phyloP scores from a whole-genome alignment of 73 alveolate species.

The Paramecium octaurelia region DNA sequence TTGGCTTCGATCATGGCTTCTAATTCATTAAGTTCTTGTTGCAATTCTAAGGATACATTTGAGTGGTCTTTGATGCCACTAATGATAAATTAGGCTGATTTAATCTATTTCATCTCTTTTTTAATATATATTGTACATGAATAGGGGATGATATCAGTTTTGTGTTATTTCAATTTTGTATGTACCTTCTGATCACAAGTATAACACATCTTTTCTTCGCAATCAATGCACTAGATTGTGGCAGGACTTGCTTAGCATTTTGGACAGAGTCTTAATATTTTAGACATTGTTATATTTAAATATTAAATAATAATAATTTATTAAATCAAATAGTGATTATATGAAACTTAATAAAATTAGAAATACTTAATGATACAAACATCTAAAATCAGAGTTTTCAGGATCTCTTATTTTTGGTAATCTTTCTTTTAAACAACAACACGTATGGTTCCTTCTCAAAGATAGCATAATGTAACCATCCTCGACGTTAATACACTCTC shows the following conservation, averaged over 20 bases:
- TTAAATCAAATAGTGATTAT: background rate
- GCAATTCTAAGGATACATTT: background rate
- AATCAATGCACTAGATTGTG: background rate
- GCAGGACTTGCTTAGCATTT: background rate
- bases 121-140: background rate
- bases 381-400: background rate
- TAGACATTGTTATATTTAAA: background rate
- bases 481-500: background rate
- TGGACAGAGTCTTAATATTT: background rate
- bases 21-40: background rate
- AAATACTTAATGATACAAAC: background rate
- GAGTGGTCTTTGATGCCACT: background rate
- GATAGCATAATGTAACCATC: background rate
- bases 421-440: background rate
- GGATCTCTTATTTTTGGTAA: background rate
- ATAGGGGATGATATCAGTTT: background rate
- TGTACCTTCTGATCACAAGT: constrained; percentile 4
- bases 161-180: background rate
- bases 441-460: background rate
- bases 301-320: background rate
- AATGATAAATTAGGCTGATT: background rate
- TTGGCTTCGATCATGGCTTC: background rate
- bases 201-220: background rate
- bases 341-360: background rate
- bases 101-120: background rate